Evolutionary conservation across 441 rosid genomes (phyloP).

Genomic region (Brassica balearica): DNA sequence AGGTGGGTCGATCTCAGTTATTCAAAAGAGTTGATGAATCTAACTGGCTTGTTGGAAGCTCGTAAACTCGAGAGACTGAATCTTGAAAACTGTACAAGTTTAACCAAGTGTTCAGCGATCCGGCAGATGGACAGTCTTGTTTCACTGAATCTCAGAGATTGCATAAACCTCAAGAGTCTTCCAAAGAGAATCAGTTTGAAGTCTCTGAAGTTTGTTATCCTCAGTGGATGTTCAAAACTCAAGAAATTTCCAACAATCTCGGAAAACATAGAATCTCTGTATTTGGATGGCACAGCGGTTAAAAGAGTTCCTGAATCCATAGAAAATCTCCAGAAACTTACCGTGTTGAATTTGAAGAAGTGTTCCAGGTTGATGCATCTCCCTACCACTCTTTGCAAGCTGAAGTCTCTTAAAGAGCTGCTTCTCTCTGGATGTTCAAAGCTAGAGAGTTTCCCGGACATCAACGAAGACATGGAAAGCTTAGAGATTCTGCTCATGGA

Average conservation of each 20-base stretch:
- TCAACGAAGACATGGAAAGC: constrained; percentile 35
- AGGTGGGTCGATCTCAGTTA: constrained; percentile 38
- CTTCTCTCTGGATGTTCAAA: constrained; percentile 35
- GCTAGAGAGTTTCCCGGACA: constrained; percentile 36
- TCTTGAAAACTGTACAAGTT: constrained; percentile 27
- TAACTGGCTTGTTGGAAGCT: constrained; percentile 35
- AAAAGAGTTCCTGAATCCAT: constrained; percentile 39
- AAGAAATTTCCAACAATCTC: constrained; percentile 36
- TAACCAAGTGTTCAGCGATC: constrained; percentile 25
- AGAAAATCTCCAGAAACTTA: background rate
- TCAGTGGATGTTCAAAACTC: constrained; percentile 43
- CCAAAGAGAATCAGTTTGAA: constrained; percentile 34
- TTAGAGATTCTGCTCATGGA: constrained; percentile 37
- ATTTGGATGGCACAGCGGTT: constrained; percentile 38
- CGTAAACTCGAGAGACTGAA: constrained; percentile 15
- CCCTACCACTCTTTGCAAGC: constrained; percentile 36
- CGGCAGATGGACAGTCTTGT: constrained; percentile 34
- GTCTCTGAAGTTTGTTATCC: constrained; percentile 37
- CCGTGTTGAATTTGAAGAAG: constrained; percentile 4
- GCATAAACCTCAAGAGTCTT: constrained; percentile 34
- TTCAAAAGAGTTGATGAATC: constrained; percentile 32
- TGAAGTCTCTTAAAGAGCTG: constrained; percentile 33
- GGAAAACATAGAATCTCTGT: constrained; percentile 19
- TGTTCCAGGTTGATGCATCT: constrained; percentile 30
- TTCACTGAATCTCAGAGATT: constrained; percentile 31